Evolutionary conservation across 1,284 basidiomycete species (phyloP), one percentile per base, ranked within the genome.

Genomic region (Ganoderma lucidum): DNA sequence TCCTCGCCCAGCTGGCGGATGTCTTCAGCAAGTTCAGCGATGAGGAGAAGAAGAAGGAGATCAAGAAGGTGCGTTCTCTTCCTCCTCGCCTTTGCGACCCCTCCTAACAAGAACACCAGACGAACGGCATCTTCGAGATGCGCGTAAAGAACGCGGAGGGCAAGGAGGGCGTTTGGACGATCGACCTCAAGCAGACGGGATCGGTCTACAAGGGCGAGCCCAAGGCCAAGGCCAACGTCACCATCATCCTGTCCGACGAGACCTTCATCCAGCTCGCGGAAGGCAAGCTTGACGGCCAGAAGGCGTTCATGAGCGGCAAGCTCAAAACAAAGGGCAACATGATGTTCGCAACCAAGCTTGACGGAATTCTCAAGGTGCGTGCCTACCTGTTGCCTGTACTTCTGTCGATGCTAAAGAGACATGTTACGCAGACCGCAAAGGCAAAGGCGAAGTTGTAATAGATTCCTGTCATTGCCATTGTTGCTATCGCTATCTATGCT

Each of bases 121-220:
- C 93, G 71, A 96, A 96, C 79, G 95, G 94, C 74, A 89, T 97
- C 80, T 97, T 98, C 81, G 93, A 97, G 83, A 85, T 98, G 71
- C 90, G 91, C 73, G 88, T 98, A 76, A 91, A 93, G 82, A 96
- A 96, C 79, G 83, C 81, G 23, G 86, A 86, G 44, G 94, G 93
- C 75, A 87, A 94, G 80, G 91, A 93, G 78, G 94, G 86, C 61
- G 86, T 86, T 60, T 97, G 95, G 94, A 96, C 96, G n/a, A 96
- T 99, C 75, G 97, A 99, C 86, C 80, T 98, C 79, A 99, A 99
- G 89, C 94, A 96, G 83, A 87, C 89, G 44, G 95, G 94, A 37
- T 85, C 87, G 45, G 89, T 97, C 37, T 91, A 91, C 83, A 92
- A 94, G 81, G 96, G 96, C 51, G 82, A 85, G 28, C 92, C 93